Conservation (phyloP, 495 filamentous ascomycete species). For the Hypomontagnella monticulosa region DNA sequence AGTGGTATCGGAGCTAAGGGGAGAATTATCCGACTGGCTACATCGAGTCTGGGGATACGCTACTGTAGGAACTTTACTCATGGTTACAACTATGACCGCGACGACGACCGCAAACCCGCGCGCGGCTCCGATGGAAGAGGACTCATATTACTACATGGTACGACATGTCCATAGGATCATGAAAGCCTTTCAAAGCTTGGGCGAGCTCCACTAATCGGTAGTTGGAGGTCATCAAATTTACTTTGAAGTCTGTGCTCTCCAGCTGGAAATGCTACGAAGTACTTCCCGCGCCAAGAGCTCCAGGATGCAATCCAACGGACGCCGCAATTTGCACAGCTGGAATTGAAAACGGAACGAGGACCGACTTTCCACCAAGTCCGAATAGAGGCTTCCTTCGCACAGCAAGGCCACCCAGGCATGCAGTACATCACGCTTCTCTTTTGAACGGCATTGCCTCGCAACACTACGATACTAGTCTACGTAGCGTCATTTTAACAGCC, state of each 20-base stretch:
- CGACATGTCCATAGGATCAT: constrained; percentile 17
- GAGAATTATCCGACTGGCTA: constrained; percentile 33
- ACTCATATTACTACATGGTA: constrained; percentile 14
- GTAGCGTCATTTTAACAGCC: background rate
- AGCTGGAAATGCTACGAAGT: constrained; percentile 29
- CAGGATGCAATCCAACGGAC: constrained; percentile 38
- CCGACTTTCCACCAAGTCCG: constrained; percentile 40
- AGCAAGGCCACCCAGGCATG: constrained; percentile 1
- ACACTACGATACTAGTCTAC: background rate
- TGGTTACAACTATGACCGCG: constrained; percentile 17
- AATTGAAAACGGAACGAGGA: constrained; percentile 35
- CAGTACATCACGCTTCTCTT: background rate
- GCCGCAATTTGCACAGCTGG: constrained; percentile 35
- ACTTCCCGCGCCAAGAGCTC: constrained; percentile 40
- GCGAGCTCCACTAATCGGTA: constrained; percentile 32
- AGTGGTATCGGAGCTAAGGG: constrained; percentile 23
- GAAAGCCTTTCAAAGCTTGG: constrained; percentile 13
- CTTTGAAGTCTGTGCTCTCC: constrained; percentile 19
- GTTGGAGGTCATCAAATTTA: constrained; percentile 21
- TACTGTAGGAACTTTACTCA: constrained; percentile 25
- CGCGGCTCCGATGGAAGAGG: constrained; percentile 22
- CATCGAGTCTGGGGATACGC: constrained; percentile 1
- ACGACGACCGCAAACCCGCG: constrained; percentile 6
- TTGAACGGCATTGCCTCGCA: constrained; percentile 16
- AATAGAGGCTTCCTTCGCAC: constrained; percentile 5